These are phyloP conservation scores for Russula foetens DNA, from an alignment of 768 basidiomycete species.

Conservation along the genomic window DNA sequence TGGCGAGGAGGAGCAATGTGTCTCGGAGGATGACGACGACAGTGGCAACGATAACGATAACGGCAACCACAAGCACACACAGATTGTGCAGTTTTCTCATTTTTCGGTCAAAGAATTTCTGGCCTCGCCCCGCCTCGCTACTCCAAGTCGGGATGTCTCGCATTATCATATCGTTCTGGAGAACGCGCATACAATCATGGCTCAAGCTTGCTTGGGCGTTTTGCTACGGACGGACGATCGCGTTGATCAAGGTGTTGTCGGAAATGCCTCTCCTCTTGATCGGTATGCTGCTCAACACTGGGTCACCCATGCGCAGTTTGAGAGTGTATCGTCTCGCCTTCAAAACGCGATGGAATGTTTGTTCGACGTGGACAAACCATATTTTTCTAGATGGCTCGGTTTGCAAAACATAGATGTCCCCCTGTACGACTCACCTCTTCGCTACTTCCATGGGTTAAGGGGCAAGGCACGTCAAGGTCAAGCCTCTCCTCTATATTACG, in stretches of 20 bases:
- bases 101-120: not conserved
- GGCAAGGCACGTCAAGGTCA: too few relatives aligned
- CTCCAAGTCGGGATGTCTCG: not conserved
- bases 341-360: not conserved
- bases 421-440: too few relatives aligned
- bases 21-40: too few relatives aligned
- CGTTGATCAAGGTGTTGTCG: not conserved
- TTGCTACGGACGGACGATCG: not conserved
- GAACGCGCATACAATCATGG: not conserved
- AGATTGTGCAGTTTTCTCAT: not conserved
- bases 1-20: too few relatives aligned
- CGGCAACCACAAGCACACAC: too few relatives aligned
- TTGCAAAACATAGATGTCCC: not conserved
- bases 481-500: not conserved
- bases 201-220: not conserved
- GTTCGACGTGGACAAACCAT: not conserved
- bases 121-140: not conserved
- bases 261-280: not conserved
- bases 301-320: not conserved
- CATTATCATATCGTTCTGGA: not conserved
- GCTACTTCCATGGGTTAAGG: not conserved
- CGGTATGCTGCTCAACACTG: not conserved
- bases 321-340: not conserved
- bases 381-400: not conserved
- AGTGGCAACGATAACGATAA: too few relatives aligned